Base-by-base conservation (phyloP, 768 basidiomycete species). In the Trametes maxima region DNA sequence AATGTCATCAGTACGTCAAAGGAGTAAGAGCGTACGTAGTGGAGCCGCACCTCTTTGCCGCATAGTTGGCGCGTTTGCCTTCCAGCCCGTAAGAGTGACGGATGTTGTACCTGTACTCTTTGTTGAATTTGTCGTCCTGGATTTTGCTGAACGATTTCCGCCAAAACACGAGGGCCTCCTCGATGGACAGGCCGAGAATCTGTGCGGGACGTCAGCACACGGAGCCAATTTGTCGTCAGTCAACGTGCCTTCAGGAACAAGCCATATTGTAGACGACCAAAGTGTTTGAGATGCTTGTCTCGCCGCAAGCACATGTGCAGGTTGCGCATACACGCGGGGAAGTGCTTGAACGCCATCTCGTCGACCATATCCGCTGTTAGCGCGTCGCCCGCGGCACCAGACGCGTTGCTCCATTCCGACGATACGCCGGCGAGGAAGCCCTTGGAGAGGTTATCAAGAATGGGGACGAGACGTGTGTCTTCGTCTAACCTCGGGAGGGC, bases 91-190 rank as follows among this genome's bases (percentile, higher is more conserved):
- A 99, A 5, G 87, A 88, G 72, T 99, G 97, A 46, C 96, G 88
- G 68, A 99, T 95, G 66, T 98, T 99, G 74, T 99, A 99, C 68
- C 86, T 89, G 81, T 98, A 89, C 71, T 97, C 92, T 72, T 98
- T 99, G 79, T 95, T 96, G 76, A 98, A 99, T 72, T 94, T 89
- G 76, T 98, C 94, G 60, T 98, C 96, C 11, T 88, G 86, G 56
- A 93, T 85, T 25, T 76, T 78, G 63, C 74, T 85, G 72, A 96
- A 97, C 24, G 91, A 88, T 70, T 87, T 91, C 55, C 93, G 80
- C 97, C 97, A 99, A 75, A 97, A 99, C 11, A 82, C 76, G 48
- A 98, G 73, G 1, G 97, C 95, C 75, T 99, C 97, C 16, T 99
- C 96, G 37, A 99, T 85, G 0, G 95, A 89, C 59, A 99, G 76